Base-by-base conservation (phyloP, 2,329 filamentous ascomycete species). In the Cladosporium sp. region DNA sequence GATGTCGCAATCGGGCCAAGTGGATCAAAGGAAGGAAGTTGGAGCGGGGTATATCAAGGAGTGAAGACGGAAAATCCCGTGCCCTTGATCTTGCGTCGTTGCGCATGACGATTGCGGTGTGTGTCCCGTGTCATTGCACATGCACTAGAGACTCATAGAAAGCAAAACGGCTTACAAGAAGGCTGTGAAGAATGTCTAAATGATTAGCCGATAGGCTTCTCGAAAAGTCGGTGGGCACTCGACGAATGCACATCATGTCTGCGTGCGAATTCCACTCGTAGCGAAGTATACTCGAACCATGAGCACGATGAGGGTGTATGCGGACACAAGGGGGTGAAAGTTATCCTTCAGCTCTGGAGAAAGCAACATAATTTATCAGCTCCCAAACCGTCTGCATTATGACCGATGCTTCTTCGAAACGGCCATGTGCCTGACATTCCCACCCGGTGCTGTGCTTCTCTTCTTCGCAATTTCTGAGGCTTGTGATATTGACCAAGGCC, bases 21-120 rank as follows among this genome's bases (percentile, higher is more conserved):
- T 46, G 40, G 56, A 26, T 46, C 18, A n/a, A 59, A 46, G 56
- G 23, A 21, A 59, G 56, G 35, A n/a, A 40, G 55, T 40, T 44
- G 56, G 16, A 59, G 56, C 37, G 56, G 37, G 56, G 56, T 59
- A 35, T 23, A 21, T 52, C 23, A 26, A 18, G 12, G 55, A 55
- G 52, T 31, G 52, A 55, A 33, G 29, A 31, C 52, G 52, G 52
- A 14, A 55, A 16, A 33, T 55, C 28, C 52, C 52, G 52, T 53
- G 50, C 28, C 52, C 28, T 31, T 55, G 52, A 46, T 46, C 40
- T 21, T 21, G 40, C 40, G 40, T 23, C 40, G 40, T 46, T 46
- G 40, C n/a, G 40, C 40, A 21, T 46, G 40, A 46, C n/a, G 40
- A 46, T 3, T 21, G 40, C 40, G 40, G 40, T 46, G 40, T 46